Percentiles rank a stretch among this genome's conserved stretches.
Conservation (phyloP, 805 yeast genomes). For the Ogataea salicorniae region DNA sequence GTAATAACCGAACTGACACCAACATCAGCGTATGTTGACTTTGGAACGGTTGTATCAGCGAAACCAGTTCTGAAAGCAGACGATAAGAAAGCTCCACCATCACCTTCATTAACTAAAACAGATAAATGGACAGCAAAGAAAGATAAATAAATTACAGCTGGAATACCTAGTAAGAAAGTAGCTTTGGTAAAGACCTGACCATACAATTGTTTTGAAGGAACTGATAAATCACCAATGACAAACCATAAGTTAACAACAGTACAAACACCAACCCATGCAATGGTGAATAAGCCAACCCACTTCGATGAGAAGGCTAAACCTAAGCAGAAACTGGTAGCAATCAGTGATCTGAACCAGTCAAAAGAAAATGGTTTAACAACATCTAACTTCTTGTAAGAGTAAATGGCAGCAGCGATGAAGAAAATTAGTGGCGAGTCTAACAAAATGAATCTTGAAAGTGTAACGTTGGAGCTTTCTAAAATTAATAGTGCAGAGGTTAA, state of each 20-base stretch:
- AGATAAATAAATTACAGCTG: slow-evolving; percentile 47
- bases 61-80: slow-evolving; percentile 67
- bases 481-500: slow-evolving; percentile 51
- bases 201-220: slow-evolving; percentile 38
- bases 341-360: slow-evolving; percentile 53
- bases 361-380: slow-evolving; percentile 54
- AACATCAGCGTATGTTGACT: slow-evolving; percentile 54
- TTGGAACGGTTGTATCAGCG: slow-evolving; percentile 56
- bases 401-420: slow-evolving; percentile 69
- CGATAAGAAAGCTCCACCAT: slow-evolving; percentile 67
- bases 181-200: slow-evolving; percentile 50
- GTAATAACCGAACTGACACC: slow-evolving; percentile 69
- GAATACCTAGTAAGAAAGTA: slow-evolving; percentile 50
- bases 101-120: slow-evolving; percentile 55
- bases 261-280: slow-evolving; percentile 68
- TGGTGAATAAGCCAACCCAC: slow-evolving; percentile 82
- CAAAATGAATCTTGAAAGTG: slow-evolving; percentile 70
- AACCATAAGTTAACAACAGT: slow-evolving; percentile 66
- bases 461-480: slow-evolving; percentile 63
- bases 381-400: slow-evolving; percentile 62
- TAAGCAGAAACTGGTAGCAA: slow-evolving; percentile 62
- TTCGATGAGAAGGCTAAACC: slow-evolving; percentile 73
- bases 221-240: slow-evolving; percentile 61
- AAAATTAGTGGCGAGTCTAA: slow-evolving; percentile 73
- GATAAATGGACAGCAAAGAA: slow-evolving; percentile 63